Base-by-base conservation (phyloP, 257 asterid genomes). In the Cynanchum wilfordii region DNA sequence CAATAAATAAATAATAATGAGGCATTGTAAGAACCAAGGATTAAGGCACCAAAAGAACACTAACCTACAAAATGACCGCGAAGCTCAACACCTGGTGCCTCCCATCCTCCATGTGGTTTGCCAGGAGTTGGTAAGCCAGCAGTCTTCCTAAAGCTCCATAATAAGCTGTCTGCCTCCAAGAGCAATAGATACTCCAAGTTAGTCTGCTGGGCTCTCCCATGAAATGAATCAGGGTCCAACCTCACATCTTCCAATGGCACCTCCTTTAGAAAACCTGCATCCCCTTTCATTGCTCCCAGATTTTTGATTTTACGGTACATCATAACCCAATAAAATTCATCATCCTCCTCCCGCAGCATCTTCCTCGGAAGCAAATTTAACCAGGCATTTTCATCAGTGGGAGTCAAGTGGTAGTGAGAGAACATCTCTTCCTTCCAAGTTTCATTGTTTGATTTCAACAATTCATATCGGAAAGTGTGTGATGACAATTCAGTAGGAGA, bases 61-160 rank as follows among this genome's bases (percentile, higher is more conserved):
- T 2, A 38, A 94, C 99, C 99, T 60, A 95, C 99, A 79, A 95
- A 95, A 77, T 95, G 99, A 51, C 99, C 99, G 0, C 99, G 92
- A 45, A 95, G 98, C 87, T 95, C 94, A 1, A n/a, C 13, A 1
- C 16, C 4, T 0, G 89, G 81, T 56, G 47, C 71, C 89, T 95
- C 99, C 99, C 99, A 95, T 5, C 99, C 99, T 5, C 96, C 97
- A 68, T 95, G 92, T 0, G 99, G 91, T 60, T 73, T 36, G 15
- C 91, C 93, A 15, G 82, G 87, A 68, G 96, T 76, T 29, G 80
- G 86, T 80, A 95, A 78, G 52, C 86, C 98, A 1, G 98, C 96
- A 0, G 95, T 92, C 63, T 91, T 90, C 55, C 95, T 69, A 29
- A 95, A 95, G 69, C 97, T 95, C 97, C 99, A 95, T 0, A 84